These are phyloP conservation scores for Myrica gale DNA, from an alignment of 306 rosid species.

Conservation along the genomic window DNA sequence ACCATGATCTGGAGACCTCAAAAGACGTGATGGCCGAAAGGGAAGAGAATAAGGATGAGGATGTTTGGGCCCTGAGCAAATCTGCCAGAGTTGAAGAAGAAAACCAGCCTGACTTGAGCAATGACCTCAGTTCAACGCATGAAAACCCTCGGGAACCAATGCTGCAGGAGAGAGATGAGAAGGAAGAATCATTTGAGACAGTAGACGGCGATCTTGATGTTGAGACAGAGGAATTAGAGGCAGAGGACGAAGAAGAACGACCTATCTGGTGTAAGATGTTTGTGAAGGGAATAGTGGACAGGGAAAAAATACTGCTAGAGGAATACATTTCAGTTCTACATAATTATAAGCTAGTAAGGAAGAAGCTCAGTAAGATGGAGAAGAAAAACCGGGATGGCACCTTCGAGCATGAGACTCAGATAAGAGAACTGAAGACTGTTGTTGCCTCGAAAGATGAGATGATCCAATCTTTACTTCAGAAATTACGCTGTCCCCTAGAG, in stretches of 20 bases:
- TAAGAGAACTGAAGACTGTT: slow-evolving; percentile 58
- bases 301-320: slow-evolving; percentile 61
- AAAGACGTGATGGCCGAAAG: slow-evolving; percentile 25
- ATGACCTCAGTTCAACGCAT: slow-evolving; percentile 12
- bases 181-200: slow-evolving; percentile 31
- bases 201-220: slow-evolving; percentile 21
- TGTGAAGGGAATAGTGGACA: slow-evolving; percentile 61
- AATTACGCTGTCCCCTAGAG: slow-evolving; percentile 30
- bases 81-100: slow-evolving; percentile 32
- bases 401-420: slow-evolving; percentile 60
- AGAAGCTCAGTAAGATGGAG: slow-evolving; percentile 58
- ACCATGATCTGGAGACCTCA: slow-evolving; percentile 18
- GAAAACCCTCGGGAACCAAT: slow-evolving; percentile 26
- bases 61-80: slow-evolving; percentile 1
- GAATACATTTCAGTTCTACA: slow-evolving; percentile 69
- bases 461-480: slow-evolving; percentile 53
- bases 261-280: slow-evolving; percentile 66
- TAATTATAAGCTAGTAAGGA: slow-evolving; percentile 64
- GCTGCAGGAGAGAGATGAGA: slow-evolving; percentile 29
- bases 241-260: slow-evolving; percentile 42
- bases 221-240: slow-evolving; percentile 33
- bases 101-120: slow-evolving; percentile 15
- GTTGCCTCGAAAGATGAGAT: slow-evolving; percentile 56
- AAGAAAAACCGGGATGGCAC: slow-evolving; percentile 63
- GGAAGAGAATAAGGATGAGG: slow-evolving; percentile 37